Percentiles rank a stretch among this genome's conserved stretches.
Conservation (phyloP, 192 early-diverging fungal genomes). For the Paraglomus occultum region DNA sequence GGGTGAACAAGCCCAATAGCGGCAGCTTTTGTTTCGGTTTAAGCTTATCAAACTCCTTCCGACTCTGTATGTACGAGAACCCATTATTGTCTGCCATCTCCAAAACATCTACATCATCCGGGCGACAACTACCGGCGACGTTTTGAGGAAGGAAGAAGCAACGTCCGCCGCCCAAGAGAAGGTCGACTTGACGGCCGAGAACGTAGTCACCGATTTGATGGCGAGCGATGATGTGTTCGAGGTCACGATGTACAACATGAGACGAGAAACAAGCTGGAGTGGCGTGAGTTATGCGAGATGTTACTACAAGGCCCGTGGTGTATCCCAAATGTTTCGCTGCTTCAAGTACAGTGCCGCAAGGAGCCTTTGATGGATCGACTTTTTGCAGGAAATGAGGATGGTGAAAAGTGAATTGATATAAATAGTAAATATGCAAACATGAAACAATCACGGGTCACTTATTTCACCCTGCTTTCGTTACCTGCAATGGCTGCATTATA, state of each 20-base stretch:
- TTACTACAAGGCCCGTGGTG: constrained; percentile 88
- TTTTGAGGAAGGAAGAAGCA: constrained; percentile 85
- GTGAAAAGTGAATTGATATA: background rate
- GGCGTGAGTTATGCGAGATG: constrained; percentile 94
- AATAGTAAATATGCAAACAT: background rate
- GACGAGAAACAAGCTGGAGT: constrained; percentile 79
- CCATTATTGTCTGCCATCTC: constrained; percentile 54
- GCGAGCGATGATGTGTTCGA: constrained; percentile 84
- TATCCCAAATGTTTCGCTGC: constrained; percentile 83
- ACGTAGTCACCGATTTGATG: constrained; percentile 91
- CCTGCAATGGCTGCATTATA: constrained; percentile 95
- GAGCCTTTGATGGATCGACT: constrained; percentile 58
- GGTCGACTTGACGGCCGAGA: constrained; percentile 77
- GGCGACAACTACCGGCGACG: constrained; percentile 66
- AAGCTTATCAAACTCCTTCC: constrained; percentile 63
- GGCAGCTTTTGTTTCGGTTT: constrained; percentile 51
- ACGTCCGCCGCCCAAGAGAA: constrained; percentile 89
- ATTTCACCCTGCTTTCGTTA: constrained; percentile 15
- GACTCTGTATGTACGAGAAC: constrained; percentile 57
- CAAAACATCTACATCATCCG: constrained; percentile 70
- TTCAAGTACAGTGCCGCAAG: constrained; percentile 94
- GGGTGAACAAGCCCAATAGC: constrained; percentile 71
- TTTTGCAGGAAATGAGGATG: background rate
- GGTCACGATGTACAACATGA: constrained; percentile 76
- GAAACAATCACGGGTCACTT: background rate